Percentiles rank a stretch among this genome's conserved stretches.
phyloP scores from a whole-genome alignment of 176 grass and related monocot species.

The Phoenix dactylifera region DNA sequence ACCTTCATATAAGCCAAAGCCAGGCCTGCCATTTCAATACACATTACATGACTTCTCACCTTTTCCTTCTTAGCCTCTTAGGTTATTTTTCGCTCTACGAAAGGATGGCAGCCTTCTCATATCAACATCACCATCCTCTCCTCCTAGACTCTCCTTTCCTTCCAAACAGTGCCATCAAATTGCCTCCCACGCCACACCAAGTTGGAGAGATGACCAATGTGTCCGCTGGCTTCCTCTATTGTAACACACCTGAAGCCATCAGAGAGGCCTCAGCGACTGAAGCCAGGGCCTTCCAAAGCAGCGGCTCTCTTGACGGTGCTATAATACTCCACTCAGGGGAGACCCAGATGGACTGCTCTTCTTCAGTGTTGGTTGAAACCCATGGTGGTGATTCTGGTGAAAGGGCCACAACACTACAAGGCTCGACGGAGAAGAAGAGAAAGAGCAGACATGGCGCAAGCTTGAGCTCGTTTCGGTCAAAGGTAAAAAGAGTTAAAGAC shows the following conservation, averaged over 20 bases:
- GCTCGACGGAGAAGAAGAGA: slow-evolving; percentile 46
- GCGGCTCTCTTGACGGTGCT: slow-evolving; percentile 10
- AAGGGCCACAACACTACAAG: not conserved
- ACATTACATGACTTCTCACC: slow-evolving; percentile 2
- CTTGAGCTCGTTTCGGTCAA: slow-evolving; percentile 52
- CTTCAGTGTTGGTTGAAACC: not conserved
- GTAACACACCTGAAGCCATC: no score
- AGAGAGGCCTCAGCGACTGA: no score
- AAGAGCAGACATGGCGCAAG: slow-evolving; percentile 30
- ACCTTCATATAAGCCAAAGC: slow-evolving; percentile 25
- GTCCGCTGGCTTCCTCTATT: not conserved
- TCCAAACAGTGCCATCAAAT: not conserved
- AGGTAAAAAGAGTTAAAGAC: slow-evolving; percentile 26
- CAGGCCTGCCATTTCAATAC: slow-evolving; percentile 5
- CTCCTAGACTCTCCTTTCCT: slow-evolving; percentile 9
- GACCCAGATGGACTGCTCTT: not conserved
- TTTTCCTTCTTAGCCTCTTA: not conserved
- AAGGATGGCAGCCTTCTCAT: slow-evolving; percentile 25
- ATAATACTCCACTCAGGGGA: not conserved
- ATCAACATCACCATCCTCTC: slow-evolving; percentile 25
- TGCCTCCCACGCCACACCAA: not conserved
- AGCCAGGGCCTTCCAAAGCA: not conserved
- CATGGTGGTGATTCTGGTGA: no score
- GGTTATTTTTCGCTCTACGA: not conserved
- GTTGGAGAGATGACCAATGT: slow-evolving; percentile 24